These are phyloP conservation scores for Bipolaris cookei DNA, from an alignment of 2,329 filamentous ascomycete species.

Conservation along the genomic window DNA sequence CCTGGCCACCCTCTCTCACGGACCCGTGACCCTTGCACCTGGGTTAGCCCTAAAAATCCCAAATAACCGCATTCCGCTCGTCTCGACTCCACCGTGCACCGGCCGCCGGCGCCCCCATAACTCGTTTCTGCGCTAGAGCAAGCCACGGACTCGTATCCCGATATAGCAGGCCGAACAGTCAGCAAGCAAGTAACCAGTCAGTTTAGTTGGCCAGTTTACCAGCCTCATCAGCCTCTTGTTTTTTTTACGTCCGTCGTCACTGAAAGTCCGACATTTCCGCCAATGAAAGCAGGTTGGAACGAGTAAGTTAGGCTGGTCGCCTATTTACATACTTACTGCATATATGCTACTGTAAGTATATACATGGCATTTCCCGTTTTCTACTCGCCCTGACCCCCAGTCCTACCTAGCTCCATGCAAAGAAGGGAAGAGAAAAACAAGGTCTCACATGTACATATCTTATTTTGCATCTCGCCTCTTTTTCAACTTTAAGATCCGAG, in stretches of 20 bases:
- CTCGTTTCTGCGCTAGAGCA: neutral
- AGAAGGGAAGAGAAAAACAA: too few relatives aligned
- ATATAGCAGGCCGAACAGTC: constrained; percentile 14
- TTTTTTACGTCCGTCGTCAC: too few relatives aligned
- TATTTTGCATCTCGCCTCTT: too few relatives aligned
- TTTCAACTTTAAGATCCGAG: too few relatives aligned
- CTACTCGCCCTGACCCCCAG: neutral
- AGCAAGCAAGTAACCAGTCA: constrained; percentile 4
- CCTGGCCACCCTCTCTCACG: neutral
- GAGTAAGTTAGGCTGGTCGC: constrained; percentile 1
- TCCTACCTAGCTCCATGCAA: too few relatives aligned
- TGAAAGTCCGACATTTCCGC: constrained; percentile 7
- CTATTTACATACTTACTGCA: too few relatives aligned
- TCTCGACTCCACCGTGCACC: neutral
- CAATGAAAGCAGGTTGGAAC: constrained; percentile 7
- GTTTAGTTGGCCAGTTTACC: too few relatives aligned
- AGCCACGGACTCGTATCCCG: constrained; percentile 1
- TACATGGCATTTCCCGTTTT: neutral
- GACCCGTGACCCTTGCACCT: neutral
- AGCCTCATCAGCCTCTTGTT: neutral
- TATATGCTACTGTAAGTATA: too few relatives aligned
- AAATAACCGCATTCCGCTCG: neutral
- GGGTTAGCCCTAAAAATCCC: neutral
- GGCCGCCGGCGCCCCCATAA: neutral
- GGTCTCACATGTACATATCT: too few relatives aligned